Evolutionary conservation across 2,329 filamentous ascomycete species (phyloP), one percentile per base, ranked within the genome.

Genomic region (Alternaria incomplexa): DNA sequence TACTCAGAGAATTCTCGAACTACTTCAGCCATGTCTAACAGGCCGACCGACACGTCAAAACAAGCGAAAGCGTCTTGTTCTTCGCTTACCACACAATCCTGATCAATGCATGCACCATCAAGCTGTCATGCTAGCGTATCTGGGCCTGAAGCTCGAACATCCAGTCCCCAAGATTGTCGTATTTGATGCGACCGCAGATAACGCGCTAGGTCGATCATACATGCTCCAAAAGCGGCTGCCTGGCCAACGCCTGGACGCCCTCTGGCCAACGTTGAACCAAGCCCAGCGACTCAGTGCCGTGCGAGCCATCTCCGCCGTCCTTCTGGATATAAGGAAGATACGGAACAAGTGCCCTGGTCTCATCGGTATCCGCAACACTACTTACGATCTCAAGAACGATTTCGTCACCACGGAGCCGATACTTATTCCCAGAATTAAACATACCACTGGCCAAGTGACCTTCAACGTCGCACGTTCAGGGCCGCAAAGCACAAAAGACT

Each of bases 211-310:
- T 6, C 23, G 36, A 12, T 17, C 61, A 0, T 71, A 65, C 22
- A 64, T 67, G 57, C 40, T 69, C 28, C 67, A 67, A 26, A 36
- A 61, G 20, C 62, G 68, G n/a, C 54, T 71, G 4, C 55, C 55
- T 8, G 67, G 70, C 12, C 30, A 56, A 2, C 26, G 40, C 15
- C 56, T 68, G 1, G 9, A 15, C 12, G 4, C 40, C 1, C 9
- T 65, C 12, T 63, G 61, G 61, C 8, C 45, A 6, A 23, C 25
- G 0, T 32, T 70, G 8, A 69, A 57, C 9, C 26, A 46, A 17
- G 55, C 47, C 3, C 68, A 73, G 40, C 56, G 46, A 44, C 46
- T 43, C 20, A 58, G 56, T 11, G 32, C 46, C 23, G 12, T 28
- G 12, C 46, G 30, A 32, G 56, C 30, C 3, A 44, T 58, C 4